Percentiles rank a stretch among this genome's conserved stretches.
Conservation (phyloP, 2,329 filamentous ascomycete genomes). For the Scopulariopsis brevicaulis region DNA sequence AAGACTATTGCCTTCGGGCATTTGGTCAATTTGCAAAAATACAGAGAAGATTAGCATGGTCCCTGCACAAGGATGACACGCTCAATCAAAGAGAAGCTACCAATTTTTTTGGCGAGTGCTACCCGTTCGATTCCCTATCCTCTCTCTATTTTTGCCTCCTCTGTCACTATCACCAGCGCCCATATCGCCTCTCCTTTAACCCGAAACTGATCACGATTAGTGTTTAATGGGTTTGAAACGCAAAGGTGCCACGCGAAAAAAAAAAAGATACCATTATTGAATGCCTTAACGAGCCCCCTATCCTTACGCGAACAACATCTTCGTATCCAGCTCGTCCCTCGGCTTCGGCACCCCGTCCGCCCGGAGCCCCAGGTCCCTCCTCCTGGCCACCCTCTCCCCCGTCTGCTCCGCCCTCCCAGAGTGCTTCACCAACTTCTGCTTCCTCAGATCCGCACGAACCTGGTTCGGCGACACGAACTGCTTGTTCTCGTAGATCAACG, state of each 20-base stretch:
- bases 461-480: constrained; percentile 96
- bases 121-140: not conserved
- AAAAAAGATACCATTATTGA: not conserved
- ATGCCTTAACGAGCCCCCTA: not conserved
- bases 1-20: not conserved
- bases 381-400: constrained; percentile 62
- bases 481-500: constrained; percentile 97
- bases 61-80: constrained; percentile 65
- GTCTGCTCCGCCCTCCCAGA: constrained; percentile 64
- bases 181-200: not conserved
- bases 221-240: not conserved
- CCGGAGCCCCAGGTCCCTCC: constrained; percentile 63
- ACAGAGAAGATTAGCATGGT: constrained; percentile 5
- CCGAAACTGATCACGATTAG: not conserved
- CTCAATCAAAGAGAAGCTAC: constrained; percentile 64
- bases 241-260: not conserved
- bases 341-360: constrained; percentile 50
- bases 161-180: not conserved
- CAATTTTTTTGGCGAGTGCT: not conserved
- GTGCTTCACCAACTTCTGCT: constrained; percentile 67
- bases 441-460: constrained; percentile 69
- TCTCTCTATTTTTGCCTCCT: not conserved
- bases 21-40: not conserved
- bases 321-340: constrained; percentile 63
- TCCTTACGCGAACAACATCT: constrained; percentile 58